Evolutionary conservation across 2,329 filamentous ascomycete species (phyloP), one percentile per base, ranked within the genome.

Genomic region (Fusarium setosum): DNA sequence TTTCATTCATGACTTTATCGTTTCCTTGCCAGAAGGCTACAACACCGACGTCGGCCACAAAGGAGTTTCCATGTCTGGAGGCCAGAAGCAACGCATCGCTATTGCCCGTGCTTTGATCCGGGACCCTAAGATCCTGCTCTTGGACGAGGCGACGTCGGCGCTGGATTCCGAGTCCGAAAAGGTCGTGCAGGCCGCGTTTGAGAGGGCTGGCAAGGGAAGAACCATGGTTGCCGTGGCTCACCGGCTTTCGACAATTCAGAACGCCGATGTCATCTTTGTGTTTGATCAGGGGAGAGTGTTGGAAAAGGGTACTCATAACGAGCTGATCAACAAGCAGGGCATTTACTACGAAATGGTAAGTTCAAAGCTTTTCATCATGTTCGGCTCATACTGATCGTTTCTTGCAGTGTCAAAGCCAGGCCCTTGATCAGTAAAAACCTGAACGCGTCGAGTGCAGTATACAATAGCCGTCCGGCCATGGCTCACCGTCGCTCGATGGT

Each of bases 161-260:
- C 81, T 92, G 2, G 90, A 92, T 69, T 87, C 84, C 0, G 86
- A 89, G 69, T 83, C 83, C 26, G 86, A 88, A 75, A 82, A 86
- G 73, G 79, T 87, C 9, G 85, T 88, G 3, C 85, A 94, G 74
- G 81, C 81, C 0, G 90, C 91, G 0, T 87, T 94, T 69, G 89
- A 93, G 77, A 82, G 81, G 29, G 88, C 87, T 0, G 82, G 83
- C 2, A 81, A 82, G 61, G 86, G 85, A 2, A 78, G 85, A 3
- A 89, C 92, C 1, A 92, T 91, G 55, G 81, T 96, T 5, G 91
- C 91, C 2, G 91, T 96, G 4, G 92, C 92, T 12, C 81, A 83
- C 68, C 71, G 81, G 5, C 64, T 83, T 1, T 74, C 76, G 5
- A 83, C 79, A 2, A 78, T 84, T 9, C 73, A 77, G 45, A 76